Evolutionary conservation across 257 asterid species (phyloP).

Genomic region (Capsicum pubescens): DNA sequence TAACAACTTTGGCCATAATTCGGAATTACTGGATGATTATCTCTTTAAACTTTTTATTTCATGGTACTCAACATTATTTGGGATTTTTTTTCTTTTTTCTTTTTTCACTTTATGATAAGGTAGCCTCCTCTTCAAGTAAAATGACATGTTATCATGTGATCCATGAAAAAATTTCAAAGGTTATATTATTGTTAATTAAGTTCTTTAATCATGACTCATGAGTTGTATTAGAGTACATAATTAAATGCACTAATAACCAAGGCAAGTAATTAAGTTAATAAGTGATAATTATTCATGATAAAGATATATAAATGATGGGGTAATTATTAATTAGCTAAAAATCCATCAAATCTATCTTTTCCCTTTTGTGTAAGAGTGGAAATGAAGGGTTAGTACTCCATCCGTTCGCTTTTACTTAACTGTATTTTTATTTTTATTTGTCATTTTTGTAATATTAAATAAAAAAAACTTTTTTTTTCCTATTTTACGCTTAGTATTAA

Average conservation of each 20-base stretch:
- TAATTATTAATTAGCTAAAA: not conserved
- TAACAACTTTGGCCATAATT: too few species aligned
- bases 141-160: not conserved
- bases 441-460: too few species aligned
- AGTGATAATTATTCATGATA: not conserved
- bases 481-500: too few species aligned
- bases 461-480: too few species aligned
- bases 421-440: too few species aligned
- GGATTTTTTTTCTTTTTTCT: not conserved
- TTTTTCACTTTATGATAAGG: not conserved
- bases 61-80: too few species aligned
- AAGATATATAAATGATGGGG: not conserved
- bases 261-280: not conserved
- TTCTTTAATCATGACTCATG: not conserved
- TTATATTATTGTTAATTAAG: not conserved
- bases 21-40: too few species aligned
- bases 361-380: not conserved
- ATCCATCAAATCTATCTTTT: not conserved
- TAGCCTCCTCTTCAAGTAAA: not conserved
- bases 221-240: not conserved
- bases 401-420: too few species aligned
- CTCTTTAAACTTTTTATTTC: too few species aligned
- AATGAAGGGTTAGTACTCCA: not conserved
- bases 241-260: conserved; percentile 7
- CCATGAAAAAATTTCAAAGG: not conserved